Percentiles rank a stretch among this genome's conserved stretches.
Conservation (phyloP, 179 eudicot species). For the Gypsophila paniculata region DNA sequence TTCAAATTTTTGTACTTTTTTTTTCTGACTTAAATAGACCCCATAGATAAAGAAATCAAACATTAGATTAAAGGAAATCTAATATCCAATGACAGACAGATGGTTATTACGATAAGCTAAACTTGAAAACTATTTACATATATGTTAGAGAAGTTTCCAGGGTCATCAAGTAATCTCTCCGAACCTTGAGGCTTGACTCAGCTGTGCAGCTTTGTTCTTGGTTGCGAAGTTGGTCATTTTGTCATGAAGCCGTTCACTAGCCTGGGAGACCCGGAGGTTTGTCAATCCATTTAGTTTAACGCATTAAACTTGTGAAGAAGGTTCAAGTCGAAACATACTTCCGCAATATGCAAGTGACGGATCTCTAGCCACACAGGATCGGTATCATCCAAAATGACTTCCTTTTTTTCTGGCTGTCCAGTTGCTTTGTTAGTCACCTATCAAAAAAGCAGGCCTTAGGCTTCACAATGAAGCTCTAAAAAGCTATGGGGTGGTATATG, state of each 20-base stretch:
- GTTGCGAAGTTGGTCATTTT: conserved; percentile 78
- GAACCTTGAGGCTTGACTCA: conserved; percentile 52
- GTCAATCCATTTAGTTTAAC: conserved; percentile 13
- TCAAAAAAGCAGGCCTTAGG: conserved; percentile 6
- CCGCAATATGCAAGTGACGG: conserved; percentile 86
- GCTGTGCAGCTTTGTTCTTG: conserved; percentile 91
- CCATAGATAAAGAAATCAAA: background rate
- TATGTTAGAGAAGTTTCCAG: conserved; percentile 7
- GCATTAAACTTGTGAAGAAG: conserved; percentile 3
- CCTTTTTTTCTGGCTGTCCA: conserved; percentile 73
- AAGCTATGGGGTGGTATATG: conserved; percentile 1
- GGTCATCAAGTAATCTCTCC: conserved; percentile 22
- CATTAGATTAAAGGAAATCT: background rate
- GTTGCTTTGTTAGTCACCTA: conserved; percentile 75
- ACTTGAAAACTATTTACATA: background rate
- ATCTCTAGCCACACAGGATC: conserved; percentile 98
- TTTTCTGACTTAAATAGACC: background rate
- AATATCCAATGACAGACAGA: conserved; percentile 14
- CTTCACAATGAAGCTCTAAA: conserved; percentile 12
- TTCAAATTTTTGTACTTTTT: background rate
- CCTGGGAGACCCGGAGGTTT: conserved; percentile 44
- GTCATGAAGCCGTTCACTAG: conserved; percentile 85
- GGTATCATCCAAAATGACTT: conserved; percentile 69
- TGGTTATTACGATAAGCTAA: background rate
- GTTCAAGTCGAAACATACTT: conserved; percentile 45